Evolutionary conservation across 2,329 filamentous ascomycete species (phyloP).

Genomic region (Pochonia chlamydosporia): DNA sequence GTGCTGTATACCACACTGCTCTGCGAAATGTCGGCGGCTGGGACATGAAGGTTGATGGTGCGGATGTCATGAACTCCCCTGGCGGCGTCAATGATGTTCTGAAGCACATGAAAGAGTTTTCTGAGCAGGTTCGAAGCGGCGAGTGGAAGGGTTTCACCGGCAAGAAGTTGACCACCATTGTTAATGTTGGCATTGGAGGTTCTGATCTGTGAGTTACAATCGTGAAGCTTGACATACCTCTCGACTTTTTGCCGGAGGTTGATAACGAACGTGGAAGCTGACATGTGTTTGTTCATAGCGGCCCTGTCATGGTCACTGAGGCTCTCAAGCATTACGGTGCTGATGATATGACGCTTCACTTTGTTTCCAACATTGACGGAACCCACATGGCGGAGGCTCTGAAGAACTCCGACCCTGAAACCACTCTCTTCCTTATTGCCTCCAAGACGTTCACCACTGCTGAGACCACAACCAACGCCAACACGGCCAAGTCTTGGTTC

Average conservation of each 20-base stretch:
- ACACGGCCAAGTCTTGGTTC: constrained; percentile 97
- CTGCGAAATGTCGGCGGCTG: constrained; percentile 84
- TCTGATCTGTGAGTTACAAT: constrained; percentile 77
- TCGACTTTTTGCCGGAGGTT: neutral
- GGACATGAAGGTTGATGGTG: constrained; percentile 77
- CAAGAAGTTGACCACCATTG: constrained; percentile 92
- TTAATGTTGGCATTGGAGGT: constrained; percentile 97
- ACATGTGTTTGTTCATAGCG: constrained; percentile 44
- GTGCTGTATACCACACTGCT: constrained; percentile 92
- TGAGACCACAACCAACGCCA: constrained; percentile 95
- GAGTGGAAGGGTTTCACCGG: constrained; percentile 96
- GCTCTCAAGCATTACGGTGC: constrained; percentile 92
- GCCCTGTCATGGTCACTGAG: constrained; percentile 98
- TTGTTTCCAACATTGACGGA: constrained; percentile 99
- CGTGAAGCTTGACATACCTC: neutral
- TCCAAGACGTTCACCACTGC: constrained; percentile 99
- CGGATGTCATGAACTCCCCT: constrained; percentile 85
- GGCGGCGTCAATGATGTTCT: constrained; percentile 87
- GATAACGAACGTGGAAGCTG: constrained; percentile 10
- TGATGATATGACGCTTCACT: constrained; percentile 83
- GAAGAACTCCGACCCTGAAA: constrained; percentile 84
- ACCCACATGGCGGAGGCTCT: constrained; percentile 96
- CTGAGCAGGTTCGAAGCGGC: constrained; percentile 86
- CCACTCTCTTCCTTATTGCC: constrained; percentile 95
- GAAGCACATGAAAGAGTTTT: constrained; percentile 98